Evolutionary conservation across 352 stramenopile species (phyloP).

Genomic region (Pythium aphanidermatum): DNA sequence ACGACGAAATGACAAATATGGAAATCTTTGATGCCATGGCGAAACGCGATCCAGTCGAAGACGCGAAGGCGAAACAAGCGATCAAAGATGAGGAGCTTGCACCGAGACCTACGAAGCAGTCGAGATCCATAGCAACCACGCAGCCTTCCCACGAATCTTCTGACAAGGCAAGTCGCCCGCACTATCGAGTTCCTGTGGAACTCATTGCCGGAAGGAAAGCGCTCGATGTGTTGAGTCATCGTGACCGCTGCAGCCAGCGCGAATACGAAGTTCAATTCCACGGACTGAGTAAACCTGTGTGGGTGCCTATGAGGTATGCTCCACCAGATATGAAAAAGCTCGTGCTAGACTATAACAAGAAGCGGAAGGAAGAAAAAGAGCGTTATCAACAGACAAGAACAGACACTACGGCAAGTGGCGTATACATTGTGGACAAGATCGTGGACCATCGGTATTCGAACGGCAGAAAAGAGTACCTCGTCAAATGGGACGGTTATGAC

Average conservation of each 20-base stretch:
- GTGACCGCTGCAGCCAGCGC: background rate
- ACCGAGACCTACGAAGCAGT: no score
- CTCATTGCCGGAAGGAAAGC: background rate
- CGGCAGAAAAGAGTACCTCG: constrained; percentile 46
- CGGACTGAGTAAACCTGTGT: background rate
- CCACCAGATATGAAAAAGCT: no score
- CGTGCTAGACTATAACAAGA: constrained; percentile 3
- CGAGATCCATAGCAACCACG: no score
- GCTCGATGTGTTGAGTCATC: background rate
- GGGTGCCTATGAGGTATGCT: background rate
- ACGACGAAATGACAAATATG: background rate
- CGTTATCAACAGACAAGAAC: background rate
- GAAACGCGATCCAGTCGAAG: no score
- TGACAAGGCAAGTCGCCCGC: background rate
- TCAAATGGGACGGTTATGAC: constrained; percentile 66
- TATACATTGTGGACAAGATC: constrained; percentile 63
- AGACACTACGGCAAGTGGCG: background rate
- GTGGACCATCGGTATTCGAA: constrained; percentile 36
- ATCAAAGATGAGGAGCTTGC: no score
- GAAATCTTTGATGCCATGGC: no score
- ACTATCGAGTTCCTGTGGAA: background rate
- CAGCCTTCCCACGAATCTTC: no score
- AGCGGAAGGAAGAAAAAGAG: background rate
- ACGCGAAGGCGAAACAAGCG: no score
- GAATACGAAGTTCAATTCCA: constrained; percentile 11